A percentile compares a stretch with the other conserved stretches of the same genome.
phyloP scores from a whole-genome alignment of 768 basidiomycete genomes.

The Pholiota molesta region DNA sequence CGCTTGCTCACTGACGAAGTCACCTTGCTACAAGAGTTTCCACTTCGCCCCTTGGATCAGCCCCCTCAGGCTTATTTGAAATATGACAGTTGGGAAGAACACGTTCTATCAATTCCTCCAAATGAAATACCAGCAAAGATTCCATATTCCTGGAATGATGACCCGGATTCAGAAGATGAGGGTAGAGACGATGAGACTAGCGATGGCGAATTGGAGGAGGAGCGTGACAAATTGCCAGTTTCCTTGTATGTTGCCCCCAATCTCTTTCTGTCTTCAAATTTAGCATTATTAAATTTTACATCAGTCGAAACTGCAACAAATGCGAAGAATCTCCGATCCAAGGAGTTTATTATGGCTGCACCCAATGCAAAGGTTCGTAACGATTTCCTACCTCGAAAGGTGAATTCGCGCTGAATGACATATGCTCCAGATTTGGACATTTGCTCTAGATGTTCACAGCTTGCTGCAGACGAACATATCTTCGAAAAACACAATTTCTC shows the following conservation, averaged over 20 bases:
- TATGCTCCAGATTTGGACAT: slow-evolving; percentile 7
- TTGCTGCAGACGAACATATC: not conserved
- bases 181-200: not conserved
- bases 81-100: slow-evolving; percentile 16
- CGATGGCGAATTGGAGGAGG: too few relatives aligned
- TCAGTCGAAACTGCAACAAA: not conserved
- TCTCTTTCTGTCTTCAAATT: too few relatives aligned
- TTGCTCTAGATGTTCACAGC: slow-evolving; percentile 4
- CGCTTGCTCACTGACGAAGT: slow-evolving; percentile 5
- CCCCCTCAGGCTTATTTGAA: slow-evolving; percentile 4
- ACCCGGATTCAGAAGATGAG: not conserved
- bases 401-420: not conserved
- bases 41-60: not conserved
- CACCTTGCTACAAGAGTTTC: slow-evolving; percentile 6
- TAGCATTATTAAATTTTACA: not conserved
- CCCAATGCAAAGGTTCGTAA: slow-evolving; percentile 3
- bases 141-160: slow-evolving; percentile 14
- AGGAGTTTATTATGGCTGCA: slow-evolving; percentile 7
- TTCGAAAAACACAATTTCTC: not conserved
- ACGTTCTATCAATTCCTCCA: not conserved
- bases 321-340: not conserved
- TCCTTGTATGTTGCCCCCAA: not conserved
- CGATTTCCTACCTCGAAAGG: not conserved
- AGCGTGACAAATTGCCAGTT: too few relatives aligned
- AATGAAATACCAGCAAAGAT: slow-evolving; percentile 2